These are phyloP conservation scores for Colletotrichum simmondsii DNA, from an alignment of 2,329 filamentous ascomycete genomes.

Conservation along the genomic window DNA sequence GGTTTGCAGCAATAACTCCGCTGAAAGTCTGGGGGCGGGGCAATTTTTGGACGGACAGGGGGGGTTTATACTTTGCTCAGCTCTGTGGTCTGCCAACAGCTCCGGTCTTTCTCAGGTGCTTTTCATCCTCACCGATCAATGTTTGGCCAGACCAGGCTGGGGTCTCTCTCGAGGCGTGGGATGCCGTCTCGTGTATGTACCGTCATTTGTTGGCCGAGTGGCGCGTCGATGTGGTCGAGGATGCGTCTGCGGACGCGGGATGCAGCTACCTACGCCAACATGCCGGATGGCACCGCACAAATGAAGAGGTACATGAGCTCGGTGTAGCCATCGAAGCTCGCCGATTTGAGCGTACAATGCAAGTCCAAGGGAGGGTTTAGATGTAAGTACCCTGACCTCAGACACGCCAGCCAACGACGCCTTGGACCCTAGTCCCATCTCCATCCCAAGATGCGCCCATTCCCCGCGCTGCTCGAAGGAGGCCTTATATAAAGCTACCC, in stretches of 20 bases:
- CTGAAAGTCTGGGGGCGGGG: constrained; percentile 23
- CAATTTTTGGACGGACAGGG: constrained; percentile 15
- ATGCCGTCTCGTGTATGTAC: constrained; percentile 23
- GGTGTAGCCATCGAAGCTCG: constrained; percentile 11
- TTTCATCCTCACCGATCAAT: constrained; percentile 10
- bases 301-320: not conserved
- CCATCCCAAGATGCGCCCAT: constrained; percentile 23
- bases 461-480: constrained; percentile 18
- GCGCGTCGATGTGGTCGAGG: constrained; percentile 14
- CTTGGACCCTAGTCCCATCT: constrained; percentile 17
- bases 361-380: constrained; percentile 15
- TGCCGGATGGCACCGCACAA: not conserved
- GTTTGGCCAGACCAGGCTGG: not conserved
- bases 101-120: constrained; percentile 2
- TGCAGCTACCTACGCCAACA: not conserved
- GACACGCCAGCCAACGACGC: constrained; percentile 23
- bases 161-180: not conserved
- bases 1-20: constrained; percentile 8
- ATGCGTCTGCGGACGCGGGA: constrained; percentile 14
- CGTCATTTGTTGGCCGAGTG: constrained; percentile 12
- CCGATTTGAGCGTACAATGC: constrained; percentile 7
- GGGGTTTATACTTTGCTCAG: constrained; percentile 2
- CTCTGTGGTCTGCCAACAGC: not conserved
- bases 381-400: constrained; percentile 30
- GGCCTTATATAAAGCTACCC: constrained; percentile 8